These are phyloP conservation scores for Lactarius tabidus DNA, from an alignment of 768 basidiomycete genomes.

Conservation along the genomic window DNA sequence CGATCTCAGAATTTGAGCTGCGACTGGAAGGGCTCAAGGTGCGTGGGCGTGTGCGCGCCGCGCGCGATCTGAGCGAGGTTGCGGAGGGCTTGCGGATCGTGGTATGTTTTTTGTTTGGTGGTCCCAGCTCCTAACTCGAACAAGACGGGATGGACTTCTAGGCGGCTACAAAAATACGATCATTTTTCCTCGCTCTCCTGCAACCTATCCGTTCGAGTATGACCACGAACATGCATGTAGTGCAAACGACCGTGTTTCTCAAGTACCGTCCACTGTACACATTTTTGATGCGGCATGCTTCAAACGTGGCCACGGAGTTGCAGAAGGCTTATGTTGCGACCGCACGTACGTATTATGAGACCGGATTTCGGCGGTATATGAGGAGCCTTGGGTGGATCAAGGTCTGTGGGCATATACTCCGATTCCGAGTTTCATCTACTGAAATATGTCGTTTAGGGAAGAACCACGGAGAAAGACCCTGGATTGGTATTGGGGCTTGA, in stretches of 20 bases:
- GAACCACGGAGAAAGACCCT: conserved; percentile 67
- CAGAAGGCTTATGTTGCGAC: conserved; percentile 82
- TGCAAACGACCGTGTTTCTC: conserved; percentile 82
- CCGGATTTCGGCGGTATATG: conserved; percentile 86
- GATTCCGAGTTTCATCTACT: background rate
- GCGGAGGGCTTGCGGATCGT: conserved; percentile 85
- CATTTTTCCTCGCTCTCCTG: conserved; percentile 79
- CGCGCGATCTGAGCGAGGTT: conserved; percentile 76
- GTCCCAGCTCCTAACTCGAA: background rate
- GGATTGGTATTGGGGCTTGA: conserved; percentile 48
- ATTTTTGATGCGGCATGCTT: conserved; percentile 82
- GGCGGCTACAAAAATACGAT: conserved; percentile 87
- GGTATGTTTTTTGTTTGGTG: conserved; percentile 43
- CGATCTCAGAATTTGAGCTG: conserved; percentile 76
- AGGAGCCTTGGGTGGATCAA: conserved; percentile 77
- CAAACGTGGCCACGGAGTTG: conserved; percentile 78
- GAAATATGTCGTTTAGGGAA: conserved; percentile 41
- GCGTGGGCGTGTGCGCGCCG: conserved; percentile 81
- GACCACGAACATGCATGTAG: conserved; percentile 87
- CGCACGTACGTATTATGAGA: conserved; percentile 91
- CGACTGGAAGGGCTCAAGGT: conserved; percentile 63
- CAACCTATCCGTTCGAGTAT: conserved; percentile 79
- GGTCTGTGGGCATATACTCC: conserved; percentile 37
- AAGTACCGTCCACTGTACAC: conserved; percentile 79
- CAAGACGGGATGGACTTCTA: conserved; percentile 31